Evolutionary conservation across 2,329 filamentous ascomycete genomes (phyloP).

Genomic region (Exophiala calicioides): DNA sequence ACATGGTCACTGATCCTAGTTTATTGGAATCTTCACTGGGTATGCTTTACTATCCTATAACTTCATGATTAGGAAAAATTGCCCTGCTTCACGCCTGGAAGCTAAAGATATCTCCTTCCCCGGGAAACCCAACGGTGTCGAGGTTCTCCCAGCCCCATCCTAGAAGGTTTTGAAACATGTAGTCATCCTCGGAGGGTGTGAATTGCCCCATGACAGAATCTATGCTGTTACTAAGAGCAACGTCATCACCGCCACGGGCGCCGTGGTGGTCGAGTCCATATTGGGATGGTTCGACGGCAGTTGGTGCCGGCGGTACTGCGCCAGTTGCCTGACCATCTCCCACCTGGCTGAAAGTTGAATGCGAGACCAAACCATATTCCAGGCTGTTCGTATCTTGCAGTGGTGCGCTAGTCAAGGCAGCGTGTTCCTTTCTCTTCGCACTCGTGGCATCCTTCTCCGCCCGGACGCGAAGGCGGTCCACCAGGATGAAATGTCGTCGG

Average conservation of each 20-base stretch:
- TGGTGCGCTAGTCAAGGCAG: neutral
- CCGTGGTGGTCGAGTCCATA: too few species aligned
- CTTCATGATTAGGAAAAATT: too few species aligned
- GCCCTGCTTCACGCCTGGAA: conserved; percentile 2
- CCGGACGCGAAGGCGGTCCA: conserved; percentile 20
- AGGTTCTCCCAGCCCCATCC: conserved; percentile 29
- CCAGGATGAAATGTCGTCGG: conserved; percentile 23
- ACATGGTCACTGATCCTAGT: too few species aligned
- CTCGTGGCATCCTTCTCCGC: conserved; percentile 23
- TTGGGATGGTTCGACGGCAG: too few species aligned
- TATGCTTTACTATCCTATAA: too few species aligned
- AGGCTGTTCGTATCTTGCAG: neutral
- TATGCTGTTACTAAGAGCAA: neutral
- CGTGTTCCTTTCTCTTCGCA: neutral
- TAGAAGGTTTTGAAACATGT: conserved; percentile 26
- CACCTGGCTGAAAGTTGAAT: too few species aligned
- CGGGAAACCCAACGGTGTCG: conserved; percentile 27
- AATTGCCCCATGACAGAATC: conserved; percentile 13
- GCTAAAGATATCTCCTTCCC: conserved; percentile 13
- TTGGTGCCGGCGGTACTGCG: too few species aligned
- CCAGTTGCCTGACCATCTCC: too few species aligned
- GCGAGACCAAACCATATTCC: neutral
- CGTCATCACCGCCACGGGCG: too few species aligned
- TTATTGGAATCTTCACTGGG: too few species aligned
- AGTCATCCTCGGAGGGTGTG: conserved; percentile 23